phyloP scores from a whole-genome alignment of 257 asterid species.

The Fraxinus cuspidata region DNA sequence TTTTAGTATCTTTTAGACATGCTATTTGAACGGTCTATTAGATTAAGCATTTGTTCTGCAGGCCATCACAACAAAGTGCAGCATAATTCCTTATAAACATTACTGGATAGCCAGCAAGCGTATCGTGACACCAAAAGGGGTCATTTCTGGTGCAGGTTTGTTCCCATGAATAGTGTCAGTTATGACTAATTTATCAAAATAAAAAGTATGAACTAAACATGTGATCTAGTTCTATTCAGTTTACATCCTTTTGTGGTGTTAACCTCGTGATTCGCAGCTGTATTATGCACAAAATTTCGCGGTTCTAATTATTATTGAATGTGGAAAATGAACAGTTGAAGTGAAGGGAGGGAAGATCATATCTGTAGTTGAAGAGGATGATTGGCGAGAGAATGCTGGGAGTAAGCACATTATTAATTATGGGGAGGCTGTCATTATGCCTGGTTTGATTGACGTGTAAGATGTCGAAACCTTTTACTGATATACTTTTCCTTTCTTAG shows the following conservation, averaged over 20 bases:
- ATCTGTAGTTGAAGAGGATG: constrained; percentile 70
- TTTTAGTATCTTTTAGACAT: background rate
- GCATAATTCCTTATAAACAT: constrained; percentile 66
- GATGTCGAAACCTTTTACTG: constrained; percentile 25
- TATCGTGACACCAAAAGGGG: constrained; percentile 67
- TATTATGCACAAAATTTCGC: background rate
- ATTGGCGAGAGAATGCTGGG: constrained; percentile 51
- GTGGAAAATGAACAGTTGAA: constrained; percentile 60
- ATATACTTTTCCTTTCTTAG: background rate
- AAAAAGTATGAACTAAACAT: background rate
- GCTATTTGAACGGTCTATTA: constrained; percentile 1
- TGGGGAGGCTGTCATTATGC: constrained; percentile 87
- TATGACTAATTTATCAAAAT: background rate
- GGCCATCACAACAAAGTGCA: constrained; percentile 63
- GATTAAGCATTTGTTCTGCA: constrained; percentile 31
- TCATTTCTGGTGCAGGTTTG: constrained; percentile 87
- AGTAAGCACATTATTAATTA: constrained; percentile 57
- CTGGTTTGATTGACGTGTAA: constrained; percentile 93
- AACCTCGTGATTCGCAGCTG: constrained; percentile 1
- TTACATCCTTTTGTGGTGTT: background rate
- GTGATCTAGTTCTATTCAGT: background rate
- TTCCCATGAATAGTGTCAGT: constrained; percentile 8
- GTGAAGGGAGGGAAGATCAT: constrained; percentile 68
- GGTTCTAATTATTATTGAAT: constrained; percentile 18
- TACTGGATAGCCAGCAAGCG: constrained; percentile 89